Conservation (phyloP, 345 rosid genomes). For the Triadica sebifera region DNA sequence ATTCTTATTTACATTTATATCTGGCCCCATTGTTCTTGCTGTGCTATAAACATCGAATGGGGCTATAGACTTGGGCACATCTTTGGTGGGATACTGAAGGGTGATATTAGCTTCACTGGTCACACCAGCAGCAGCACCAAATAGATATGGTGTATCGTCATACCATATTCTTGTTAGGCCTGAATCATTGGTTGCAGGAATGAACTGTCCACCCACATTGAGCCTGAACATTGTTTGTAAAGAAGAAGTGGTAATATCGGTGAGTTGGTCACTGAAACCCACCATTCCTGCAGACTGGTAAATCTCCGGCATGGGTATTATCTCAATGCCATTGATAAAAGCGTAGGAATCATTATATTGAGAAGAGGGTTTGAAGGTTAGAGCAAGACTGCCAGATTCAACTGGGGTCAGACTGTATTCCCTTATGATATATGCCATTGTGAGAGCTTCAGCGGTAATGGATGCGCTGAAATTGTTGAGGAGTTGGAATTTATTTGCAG, state of each 20-base stretch:
- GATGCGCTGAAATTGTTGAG: slow-evolving; percentile 32
- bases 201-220: slow-evolving; percentile 29
- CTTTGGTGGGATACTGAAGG: slow-evolving; percentile 17
- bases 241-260: slow-evolving; percentile 14
- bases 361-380: slow-evolving; percentile 26
- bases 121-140: slow-evolving; percentile 20
- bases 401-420: slow-evolving; percentile 20
- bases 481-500: slow-evolving; percentile 22
- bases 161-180: slow-evolving; percentile 31
- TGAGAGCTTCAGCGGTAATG: slow-evolving; percentile 24
- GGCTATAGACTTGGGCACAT: slow-evolving; percentile 14
- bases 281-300: slow-evolving; percentile 13
- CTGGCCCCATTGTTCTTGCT: slow-evolving; percentile 22
- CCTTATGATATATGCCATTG: slow-evolving; percentile 25
- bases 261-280: slow-evolving; percentile 16
- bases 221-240: slow-evolving; percentile 27
- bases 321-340: slow-evolving; percentile 30
- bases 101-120: slow-evolving; percentile 11
- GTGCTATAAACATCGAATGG: slow-evolving; percentile 23
- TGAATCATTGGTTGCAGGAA: slow-evolving; percentile 26
- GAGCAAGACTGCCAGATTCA: slow-evolving; percentile 14
- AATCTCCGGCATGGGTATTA: slow-evolving; percentile 30
- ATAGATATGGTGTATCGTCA: slow-evolving; percentile 30
- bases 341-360: slow-evolving; percentile 11
- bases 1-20: slow-evolving; percentile 13